Evolutionary conservation across 768 basidiomycete species (phyloP).

Genomic region (Lactarius hengduanensis): DNA sequence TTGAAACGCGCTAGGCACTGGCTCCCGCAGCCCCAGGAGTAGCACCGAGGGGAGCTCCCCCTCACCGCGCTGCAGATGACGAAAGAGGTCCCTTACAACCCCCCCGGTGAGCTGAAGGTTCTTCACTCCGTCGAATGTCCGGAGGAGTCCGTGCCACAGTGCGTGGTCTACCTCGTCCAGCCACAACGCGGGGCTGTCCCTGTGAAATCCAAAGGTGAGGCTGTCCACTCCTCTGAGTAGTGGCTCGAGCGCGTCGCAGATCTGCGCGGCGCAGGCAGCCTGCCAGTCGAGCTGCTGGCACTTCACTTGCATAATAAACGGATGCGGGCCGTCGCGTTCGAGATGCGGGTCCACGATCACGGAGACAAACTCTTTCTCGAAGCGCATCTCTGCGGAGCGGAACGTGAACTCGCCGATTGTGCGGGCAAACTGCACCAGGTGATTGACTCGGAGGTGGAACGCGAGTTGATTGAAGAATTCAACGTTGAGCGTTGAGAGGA

Average conservation of each 20-base stretch:
- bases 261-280: background rate
- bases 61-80: background rate
- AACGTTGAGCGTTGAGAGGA: background rate
- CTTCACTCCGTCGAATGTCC: background rate
- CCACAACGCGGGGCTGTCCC: background rate
- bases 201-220: conserved; percentile 7
- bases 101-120: background rate
- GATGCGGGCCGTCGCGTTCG: background rate
- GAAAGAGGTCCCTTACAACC: background rate
- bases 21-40: background rate
- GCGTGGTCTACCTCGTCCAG: background rate
- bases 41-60: background rate
- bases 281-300: conserved; percentile 3
- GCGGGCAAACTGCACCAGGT: background rate
- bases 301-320: background rate
- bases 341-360: background rate
- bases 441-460: background rate
- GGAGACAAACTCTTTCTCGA: background rate
- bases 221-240: background rate
- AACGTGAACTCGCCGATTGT: background rate
- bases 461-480: background rate
- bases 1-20: background rate
- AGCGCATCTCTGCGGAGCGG: background rate
- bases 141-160: background rate
- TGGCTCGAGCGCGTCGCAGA: conserved; percentile 3